Evolutionary conservation across 495 filamentous ascomycete species (phyloP), one percentile per base, ranked within the genome.

Genomic region (Penicillium salamii): DNA sequence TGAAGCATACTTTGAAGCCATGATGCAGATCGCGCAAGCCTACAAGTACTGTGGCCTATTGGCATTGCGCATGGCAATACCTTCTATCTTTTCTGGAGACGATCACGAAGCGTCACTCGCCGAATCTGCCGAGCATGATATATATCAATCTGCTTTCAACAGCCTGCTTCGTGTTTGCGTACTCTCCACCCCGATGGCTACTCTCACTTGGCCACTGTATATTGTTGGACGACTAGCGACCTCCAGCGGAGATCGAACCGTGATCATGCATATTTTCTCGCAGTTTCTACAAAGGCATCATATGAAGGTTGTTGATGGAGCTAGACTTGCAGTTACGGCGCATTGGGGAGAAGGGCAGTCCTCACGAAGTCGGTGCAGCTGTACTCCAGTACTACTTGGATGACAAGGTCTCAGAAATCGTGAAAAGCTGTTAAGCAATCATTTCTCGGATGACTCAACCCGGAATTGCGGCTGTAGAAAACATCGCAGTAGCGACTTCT

Each of bases 251-350:
- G 52, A 54, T 24, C 46, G 52, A 2, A 54, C 46, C 2, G 33
- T 54, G 15, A 49, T 54, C 9, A 12, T 49, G 33, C 52, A 50
- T 49, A 54, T 54, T 6, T 54, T 54, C 41, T 44, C 45, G 8
- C 52, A 54, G 14, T 54, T 54, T 17, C n/a, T 49, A 13, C 38
- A 54, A 12, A 43, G 49, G 33, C 52, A 54, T 32, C 52, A 50
- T 23, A 54, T 54, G 52, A 49, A 45, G 46, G 52, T 54, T 40
- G 46, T 54, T 23, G 52, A 54, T 34, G 52, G 52, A 7, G 52
- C 52, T 0, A 35, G 43, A 15, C 32, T 39, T 6, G 49, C 49
- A 0, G 49, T 52, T 2, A 13, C 34, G 33, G 29, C 34, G 23
- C 23, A 26, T 26, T 26, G 23, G 23, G 8, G 8, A 26, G 23